Conservation (phyloP, 306 rosid genomes). For the Nissolia schottii region DNA sequence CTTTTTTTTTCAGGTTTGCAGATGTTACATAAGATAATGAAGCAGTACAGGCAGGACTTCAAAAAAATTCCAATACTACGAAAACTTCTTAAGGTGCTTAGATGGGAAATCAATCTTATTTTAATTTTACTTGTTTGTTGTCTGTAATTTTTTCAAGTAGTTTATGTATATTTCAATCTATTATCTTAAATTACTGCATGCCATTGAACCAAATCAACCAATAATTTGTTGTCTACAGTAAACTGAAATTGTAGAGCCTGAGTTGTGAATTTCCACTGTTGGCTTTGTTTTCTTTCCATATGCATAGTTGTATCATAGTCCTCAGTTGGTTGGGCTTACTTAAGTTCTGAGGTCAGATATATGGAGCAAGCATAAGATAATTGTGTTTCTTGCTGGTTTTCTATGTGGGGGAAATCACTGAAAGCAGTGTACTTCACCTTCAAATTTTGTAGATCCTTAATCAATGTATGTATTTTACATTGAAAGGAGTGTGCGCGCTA, state of each 20-base stretch:
- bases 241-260: not conserved
- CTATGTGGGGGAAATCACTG: not conserved
- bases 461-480: not conserved
- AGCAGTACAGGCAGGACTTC: constrained; percentile 83
- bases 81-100: constrained; percentile 90
- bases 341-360: not conserved
- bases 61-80: constrained; percentile 96
- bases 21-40: constrained; percentile 95
- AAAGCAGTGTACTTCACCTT: not conserved
- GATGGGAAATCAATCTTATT: constrained; percentile 6
- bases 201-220: not conserved
- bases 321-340: not conserved
- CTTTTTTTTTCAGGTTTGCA: constrained; percentile 65
- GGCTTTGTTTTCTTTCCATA: constrained; percentile 1
- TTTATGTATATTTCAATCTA: not conserved
- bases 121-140: constrained; percentile 17
- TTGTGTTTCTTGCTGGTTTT: not conserved
- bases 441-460: not conserved
- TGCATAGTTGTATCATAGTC: not conserved
- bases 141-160: constrained; percentile 3
- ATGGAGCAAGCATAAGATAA: not conserved
- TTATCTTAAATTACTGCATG: constrained; percentile 19
- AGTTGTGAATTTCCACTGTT: not conserved
- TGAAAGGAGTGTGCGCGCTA: not conserved
- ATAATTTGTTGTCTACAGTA: not conserved